A percentile compares a stretch with the other conserved stretches of the same genome.
Conservation (phyloP, 1,284 basidiomycete species). For the Moesziomyces sp. region DNA sequence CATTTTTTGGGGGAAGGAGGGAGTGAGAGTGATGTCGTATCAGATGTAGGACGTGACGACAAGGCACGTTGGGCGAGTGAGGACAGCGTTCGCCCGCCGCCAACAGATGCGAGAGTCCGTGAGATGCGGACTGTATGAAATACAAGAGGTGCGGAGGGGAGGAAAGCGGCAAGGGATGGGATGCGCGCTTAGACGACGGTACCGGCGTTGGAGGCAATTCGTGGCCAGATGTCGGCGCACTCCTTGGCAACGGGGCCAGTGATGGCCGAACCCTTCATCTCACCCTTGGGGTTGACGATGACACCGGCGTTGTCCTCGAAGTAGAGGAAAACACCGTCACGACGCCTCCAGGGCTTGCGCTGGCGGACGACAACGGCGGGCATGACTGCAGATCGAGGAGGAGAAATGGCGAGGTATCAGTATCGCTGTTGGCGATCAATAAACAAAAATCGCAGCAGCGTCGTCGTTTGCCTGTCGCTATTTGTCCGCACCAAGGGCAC, state of each 20-base stretch:
- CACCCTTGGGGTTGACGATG: slow-evolving; percentile 89
- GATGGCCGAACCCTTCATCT: slow-evolving; percentile 97
- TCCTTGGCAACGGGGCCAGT: slow-evolving; percentile 97
- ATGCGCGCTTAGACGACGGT: slow-evolving; percentile 80
- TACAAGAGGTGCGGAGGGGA: slow-evolving; percentile 22
- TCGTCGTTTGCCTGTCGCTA: not conserved
- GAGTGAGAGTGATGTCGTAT: slow-evolving; percentile 35
- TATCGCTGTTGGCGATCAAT: not conserved
- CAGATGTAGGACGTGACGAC: slow-evolving; percentile 32
- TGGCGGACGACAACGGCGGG: slow-evolving; percentile 96
- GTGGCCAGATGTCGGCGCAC: slow-evolving; percentile 99
- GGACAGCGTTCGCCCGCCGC: not conserved
- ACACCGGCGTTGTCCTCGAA: slow-evolving; percentile 78
- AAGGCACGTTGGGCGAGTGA: not conserved
- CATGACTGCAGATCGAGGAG: slow-evolving; percentile 77
- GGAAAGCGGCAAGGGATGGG: not conserved
- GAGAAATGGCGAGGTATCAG: slow-evolving; percentile 20
- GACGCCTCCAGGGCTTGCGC: slow-evolving; percentile 97
- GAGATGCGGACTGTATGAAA: slow-evolving; percentile 33
- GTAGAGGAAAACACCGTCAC: slow-evolving; percentile 98
- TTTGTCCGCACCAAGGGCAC: not conserved
- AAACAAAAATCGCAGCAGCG: not conserved
- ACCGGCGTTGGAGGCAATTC: slow-evolving; percentile 95
- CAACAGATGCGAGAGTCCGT: slow-evolving; percentile 10
- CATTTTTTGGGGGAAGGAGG: slow-evolving; percentile 34